Base-by-base conservation (phyloP, 805 yeast genomes). In the Saccharomycopsis lassenensis region DNA sequence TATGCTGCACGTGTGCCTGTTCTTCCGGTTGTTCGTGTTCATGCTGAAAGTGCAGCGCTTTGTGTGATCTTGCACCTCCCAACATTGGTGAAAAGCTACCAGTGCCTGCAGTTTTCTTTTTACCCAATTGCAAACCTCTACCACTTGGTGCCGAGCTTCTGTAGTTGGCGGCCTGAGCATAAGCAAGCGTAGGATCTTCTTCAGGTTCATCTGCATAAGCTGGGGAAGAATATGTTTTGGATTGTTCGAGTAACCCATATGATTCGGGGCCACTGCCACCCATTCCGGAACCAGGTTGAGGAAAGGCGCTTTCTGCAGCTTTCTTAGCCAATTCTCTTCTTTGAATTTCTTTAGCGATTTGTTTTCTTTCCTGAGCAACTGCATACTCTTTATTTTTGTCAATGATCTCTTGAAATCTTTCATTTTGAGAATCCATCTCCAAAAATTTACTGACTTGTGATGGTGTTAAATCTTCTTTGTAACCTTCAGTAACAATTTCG, bases 351-450 rank as follows among this genome's bases (percentile, higher is more conserved):
- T 81, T 84, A 34, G 97, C 96, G 56, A 84, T 77, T 60, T 93
- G 81, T 63, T 89, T 89, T 61, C 97, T 79, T 60, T 89, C 95
- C 61, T 91, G 98, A 37, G 84, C 77, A 27, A 98, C 98, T 59
- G 89, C 98, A 51, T 83, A 63, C 62, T 91, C 98, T 62, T 91
- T 91, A 65, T 91, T 91, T 58, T 87, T 77, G 61, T 85, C 97
- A 51, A 91, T 91, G 56, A 91, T 87, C 56, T 91, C 96, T 65
- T 91, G 97, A 54, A 93, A 89, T 66, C 84, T 89, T 62, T 91
- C 99, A 61, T 91, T 98, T 57, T 91, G 96, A 27, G 94, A 82
- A 61, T 91, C 97, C 97, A 91, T 89, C 55, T 85, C 89, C 63
- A 91, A 65, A 60, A 83, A 89, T 8, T 93, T 83, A 56, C 73